Conservation (phyloP, 2,329 filamentous ascomycete genomes). For the Microsporum canis region DNA sequence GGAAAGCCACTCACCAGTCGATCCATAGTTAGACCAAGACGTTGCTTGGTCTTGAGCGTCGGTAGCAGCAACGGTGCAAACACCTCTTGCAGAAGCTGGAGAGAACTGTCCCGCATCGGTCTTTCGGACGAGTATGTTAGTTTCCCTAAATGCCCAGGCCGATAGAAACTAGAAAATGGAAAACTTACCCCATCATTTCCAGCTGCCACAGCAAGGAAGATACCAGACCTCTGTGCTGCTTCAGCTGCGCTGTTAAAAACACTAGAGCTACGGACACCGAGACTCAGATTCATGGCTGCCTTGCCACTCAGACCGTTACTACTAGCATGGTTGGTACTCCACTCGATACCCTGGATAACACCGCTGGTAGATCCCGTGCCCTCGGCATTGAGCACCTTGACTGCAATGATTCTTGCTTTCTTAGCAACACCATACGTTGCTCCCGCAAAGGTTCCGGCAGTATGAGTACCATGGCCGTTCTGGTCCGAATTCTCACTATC, state of each 20-base stretch:
- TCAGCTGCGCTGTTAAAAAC: constrained; percentile 31
- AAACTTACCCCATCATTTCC: constrained; percentile 27
- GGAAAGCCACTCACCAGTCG: constrained; percentile 22
- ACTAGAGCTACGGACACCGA: constrained; percentile 26
- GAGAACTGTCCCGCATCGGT: constrained; percentile 3
- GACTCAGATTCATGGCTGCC: constrained; percentile 27
- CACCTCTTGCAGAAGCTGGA: constrained; percentile 30
- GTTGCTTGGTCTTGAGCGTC: constrained; percentile 24
- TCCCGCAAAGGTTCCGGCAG: constrained; percentile 28
- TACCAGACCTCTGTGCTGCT: constrained; percentile 26
- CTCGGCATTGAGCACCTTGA: constrained; percentile 40
- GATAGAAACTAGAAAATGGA: not conserved
- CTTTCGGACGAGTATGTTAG: not conserved
- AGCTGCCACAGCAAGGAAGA: constrained; percentile 33
- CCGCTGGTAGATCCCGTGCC: constrained; percentile 37
- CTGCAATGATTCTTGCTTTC: constrained; percentile 31
- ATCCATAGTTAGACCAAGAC: constrained; percentile 32
- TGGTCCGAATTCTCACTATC: constrained; percentile 14
- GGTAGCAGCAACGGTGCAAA: constrained; percentile 33
- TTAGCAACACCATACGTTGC: constrained; percentile 30
- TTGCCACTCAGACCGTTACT: constrained; percentile 21
- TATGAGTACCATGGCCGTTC: constrained; percentile 32
- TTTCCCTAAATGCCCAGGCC: constrained; percentile 18
- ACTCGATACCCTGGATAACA: constrained; percentile 41
- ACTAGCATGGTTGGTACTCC: constrained; percentile 26